Evolutionary conservation across 2,329 filamentous ascomycete species (phyloP), one percentile per base, ranked within the genome.

Genomic region (Falciphora oryzae): DNA sequence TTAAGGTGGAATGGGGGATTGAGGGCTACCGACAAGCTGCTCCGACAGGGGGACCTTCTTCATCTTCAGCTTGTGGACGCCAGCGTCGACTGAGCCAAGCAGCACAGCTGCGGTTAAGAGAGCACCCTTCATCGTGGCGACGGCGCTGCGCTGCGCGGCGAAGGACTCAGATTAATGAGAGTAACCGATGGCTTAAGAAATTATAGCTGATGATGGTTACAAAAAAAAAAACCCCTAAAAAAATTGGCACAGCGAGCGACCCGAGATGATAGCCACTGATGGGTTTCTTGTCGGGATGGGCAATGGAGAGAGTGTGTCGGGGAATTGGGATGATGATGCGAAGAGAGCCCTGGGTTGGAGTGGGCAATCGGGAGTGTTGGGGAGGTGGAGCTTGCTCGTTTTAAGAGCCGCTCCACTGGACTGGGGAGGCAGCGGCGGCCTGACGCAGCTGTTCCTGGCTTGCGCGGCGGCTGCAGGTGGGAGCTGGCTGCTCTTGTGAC

Each of bases 61-160:
- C 74, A 99, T 89, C 85, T 96, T 95, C 86, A 97, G 89, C 85
- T 92, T 96, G 87, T 98, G 92, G 70, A 97, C 84, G 73, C 88
- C 92, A 72, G 92, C 94, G 75, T 91, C 85, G 76, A 90, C 90
- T 76, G 89, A 88, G 82, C 91, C 90, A 74, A 93, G 84, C 83
- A 96, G 87, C 82, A 89, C 84, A 74, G 89, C 88, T 80, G 92
- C 89, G 77, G 92, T 83, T 75, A 97, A 79, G 74, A 93, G 82
- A 80, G 89, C 83, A 78, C 88, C 88, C 89, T 96, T 97, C 94
- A 97, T 98, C 78, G 71, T 83, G 79, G 78, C 76, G 61, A 57
- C 76, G 69, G 71, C 69, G 71, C 62, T 59, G 44, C 69, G 65
- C 64, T 22, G 65, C 62, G 11, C 25, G 28, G 13, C 6, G 14